Base-by-base conservation (phyloP, 805 yeast species). In the Spathaspora sp. region DNA sequence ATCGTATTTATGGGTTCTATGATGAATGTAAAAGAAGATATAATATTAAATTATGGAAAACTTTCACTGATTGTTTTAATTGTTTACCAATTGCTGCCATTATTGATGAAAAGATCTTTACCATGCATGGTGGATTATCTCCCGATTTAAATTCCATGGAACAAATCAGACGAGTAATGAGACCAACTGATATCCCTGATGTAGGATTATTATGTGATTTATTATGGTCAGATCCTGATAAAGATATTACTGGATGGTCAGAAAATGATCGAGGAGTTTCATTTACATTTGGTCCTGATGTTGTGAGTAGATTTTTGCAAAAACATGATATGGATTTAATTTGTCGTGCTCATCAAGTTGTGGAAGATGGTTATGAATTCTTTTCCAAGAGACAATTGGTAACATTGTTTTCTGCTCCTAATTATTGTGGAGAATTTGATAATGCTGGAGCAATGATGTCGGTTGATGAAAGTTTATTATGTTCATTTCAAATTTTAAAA, bases 391-490 rank as follows among this genome's bases (percentile, higher is more conserved):
- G 98, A 67, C 98, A 93, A 73, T 81, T 93, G 66, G 98, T 93
- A 47, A 93, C 99, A 31, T 78, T 93, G 60, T 93, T 93, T 69
- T 85, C 94, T 50, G 99, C 99, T 52, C 99, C 99, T 61, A 94
- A 94, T 73, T 92, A 92, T 70, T 94, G 98, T 80, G 99, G 99
- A 63, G 98, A 94, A 72, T 93, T 93, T 68, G 99, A 93, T 72
- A 93, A 93, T 66, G 97, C 98, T 1, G 99, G 98, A 66, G 99
- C 99, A 42, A 94, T 94, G 98, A 93, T 93, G 99, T 85, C 96
- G 64, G 98, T 93, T 52, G 98, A 94, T 71, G 98, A 94, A 75
- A 86, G 93, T 70, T 81, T 93, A 65, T 79, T 93, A 63, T 93
- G 99, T 77, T 92, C 97, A 16, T 93, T 93, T 84, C 94, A 88